Conservation (phyloP, 345 rosid species). For the Euclidium syriacum region DNA sequence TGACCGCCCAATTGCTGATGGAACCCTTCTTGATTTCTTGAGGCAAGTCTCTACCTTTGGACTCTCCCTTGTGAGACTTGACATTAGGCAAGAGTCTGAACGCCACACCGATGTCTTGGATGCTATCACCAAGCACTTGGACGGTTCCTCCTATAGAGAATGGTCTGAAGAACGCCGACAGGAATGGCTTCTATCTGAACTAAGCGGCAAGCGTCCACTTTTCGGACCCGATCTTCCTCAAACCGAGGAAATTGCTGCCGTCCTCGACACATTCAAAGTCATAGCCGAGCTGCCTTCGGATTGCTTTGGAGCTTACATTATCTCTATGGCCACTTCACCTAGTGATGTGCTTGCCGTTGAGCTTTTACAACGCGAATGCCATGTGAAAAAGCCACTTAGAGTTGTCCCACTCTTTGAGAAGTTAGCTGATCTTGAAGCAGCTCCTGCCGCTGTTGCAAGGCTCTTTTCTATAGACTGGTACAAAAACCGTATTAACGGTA, state of each 20-base stretch:
- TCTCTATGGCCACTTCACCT: constrained; percentile 97
- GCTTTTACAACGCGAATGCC: constrained; percentile 95
- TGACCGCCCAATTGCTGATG: constrained; percentile 94
- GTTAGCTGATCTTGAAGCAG: constrained; percentile 95
- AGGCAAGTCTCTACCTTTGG: constrained; percentile 99
- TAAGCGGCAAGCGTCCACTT: constrained; percentile 84
- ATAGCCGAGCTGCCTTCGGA: constrained; percentile 85
- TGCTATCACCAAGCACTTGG: constrained; percentile 87
- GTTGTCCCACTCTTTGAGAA: constrained; percentile 99
- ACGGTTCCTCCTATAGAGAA: constrained; percentile 79
- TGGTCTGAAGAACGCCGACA: constrained; percentile 86
- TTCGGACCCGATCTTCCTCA: constrained; percentile 93
- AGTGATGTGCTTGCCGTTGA: constrained; percentile 97
- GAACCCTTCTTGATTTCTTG: constrained; percentile 96
- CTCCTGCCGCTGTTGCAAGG: constrained; percentile 89
- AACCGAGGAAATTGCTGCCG: constrained; percentile 91
- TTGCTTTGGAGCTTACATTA: constrained; percentile 89
- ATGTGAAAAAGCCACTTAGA: constrained; percentile 76
- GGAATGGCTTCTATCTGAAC: constrained; percentile 92
- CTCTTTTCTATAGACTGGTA: constrained; percentile 97
- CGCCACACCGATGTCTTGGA: constrained; percentile 94
- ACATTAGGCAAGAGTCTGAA: constrained; percentile 95
- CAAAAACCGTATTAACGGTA: constrained; percentile 77
- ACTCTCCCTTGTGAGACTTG: constrained; percentile 89
- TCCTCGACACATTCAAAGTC: constrained; percentile 77